Evolutionary conservation across 208 protist genomes (phyloP), one percentile per base, ranked within the genome.

Genomic region (Trypanosoma cruzi): DNA sequence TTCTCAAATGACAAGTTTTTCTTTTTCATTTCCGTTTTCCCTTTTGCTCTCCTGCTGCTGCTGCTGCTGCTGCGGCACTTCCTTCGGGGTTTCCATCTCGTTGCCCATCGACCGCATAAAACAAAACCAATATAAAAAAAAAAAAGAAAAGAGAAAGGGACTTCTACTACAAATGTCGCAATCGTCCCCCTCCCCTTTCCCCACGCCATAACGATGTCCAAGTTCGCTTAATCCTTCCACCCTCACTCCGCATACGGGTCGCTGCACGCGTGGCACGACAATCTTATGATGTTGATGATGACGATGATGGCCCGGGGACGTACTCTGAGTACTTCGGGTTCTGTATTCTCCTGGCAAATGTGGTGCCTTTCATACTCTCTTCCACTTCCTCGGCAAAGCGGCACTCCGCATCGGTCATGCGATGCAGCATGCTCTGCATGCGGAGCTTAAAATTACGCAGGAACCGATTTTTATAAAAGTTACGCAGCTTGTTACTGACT

Each of bases 391-490:
- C 50, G n/a, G 73, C 79, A 32, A 66, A 65, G 56, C 79, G 62
- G 16, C 49, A 46, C 10, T 72, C 73, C 29, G 73, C 73, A 2
- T 68, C 62, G 1, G 50, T 67, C 46, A 81, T 79, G 44, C 85
- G 78, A 31, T 67, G 37, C 32, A 90, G 58, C 26, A 93, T 58
- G 61, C 82, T 83, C 14, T 64, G 79, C 88, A 94, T 89, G 24
- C 84, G 79, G 16, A 42, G 63, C 22, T 73, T 55, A 67, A 92
- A 90, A 59, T 85, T 82, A 1, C 26, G 22, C 54, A 81, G 67
- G 77, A 89, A 95, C 8, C 82, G 77, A 13, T 74, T 54, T 29
- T 79, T 53, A 54, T 86, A 91, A 50, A 86, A 81, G 13, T 22
- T 55, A 10, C 69, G 74, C 11, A 95, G 81, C 13, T 70, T 74